Base-by-base conservation (phyloP, 2,329 filamentous ascomycete species). In the Parasarocladium wereldwijsianum region DNA sequence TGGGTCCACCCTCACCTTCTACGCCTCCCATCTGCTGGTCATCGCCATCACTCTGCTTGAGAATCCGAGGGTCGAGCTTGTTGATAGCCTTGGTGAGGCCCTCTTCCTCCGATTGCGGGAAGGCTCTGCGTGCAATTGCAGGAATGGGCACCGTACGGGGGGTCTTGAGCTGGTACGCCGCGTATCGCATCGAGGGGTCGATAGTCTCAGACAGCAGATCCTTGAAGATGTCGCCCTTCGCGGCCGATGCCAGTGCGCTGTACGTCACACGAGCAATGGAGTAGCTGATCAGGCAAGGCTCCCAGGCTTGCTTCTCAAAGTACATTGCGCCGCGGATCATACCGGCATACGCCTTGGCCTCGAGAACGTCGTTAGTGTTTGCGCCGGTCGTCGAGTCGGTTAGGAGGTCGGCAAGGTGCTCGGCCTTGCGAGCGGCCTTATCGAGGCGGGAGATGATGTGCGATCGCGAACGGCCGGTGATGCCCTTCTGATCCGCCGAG, bases 101-200 rank as follows among this genome's bases (percentile, higher is more conserved):
- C 2, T 58, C 45, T 36, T 84, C 66, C 19, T 15, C 12, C 15
- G 72, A 66, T 8, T 60, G 58, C 2, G 82, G 77, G 42, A 96
- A 93, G 36, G 76, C 76, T 40, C 79, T 76, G 41, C 76, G 75
- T 3, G 83, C 80, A 38, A 96, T 80, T 6, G 74, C 70, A 1
- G 78, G 67, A 28, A 93, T 76, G 3, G 86, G 76, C 32, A 85
- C 70, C 3, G 85, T 93, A 24, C 90, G 75, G 1, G 87, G 81
- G 18, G 93, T 70, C 49, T 87, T 80, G 49, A 85, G 67, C 52
- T 93, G 85, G 51, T 96, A 96, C 12, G 90, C 85, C 20, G 86
- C 86, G 51, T 92, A 96, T 38, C 87, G 77, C 44, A 98, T 82
- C 37, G 85, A 93, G 2, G 86, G 86, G 49, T 98, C 90, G 37